Evolutionary conservation across 805 yeast genomes (phyloP).

Genomic region (Candida nonsorbophila): DNA sequence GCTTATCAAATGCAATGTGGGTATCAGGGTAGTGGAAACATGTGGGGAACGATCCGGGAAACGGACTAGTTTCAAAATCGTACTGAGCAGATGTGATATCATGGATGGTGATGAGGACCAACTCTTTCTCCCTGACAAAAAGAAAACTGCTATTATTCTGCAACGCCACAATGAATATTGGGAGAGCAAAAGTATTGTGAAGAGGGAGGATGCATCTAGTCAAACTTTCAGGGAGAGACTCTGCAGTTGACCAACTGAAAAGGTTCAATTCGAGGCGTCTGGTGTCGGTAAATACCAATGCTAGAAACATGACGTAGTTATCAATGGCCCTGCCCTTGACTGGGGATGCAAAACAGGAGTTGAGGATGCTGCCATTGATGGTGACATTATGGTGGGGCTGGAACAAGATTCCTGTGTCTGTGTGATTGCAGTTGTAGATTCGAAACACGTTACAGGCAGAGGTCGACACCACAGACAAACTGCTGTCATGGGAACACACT

Average conservation of each 20-base stretch:
- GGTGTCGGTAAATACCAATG: conserved; percentile 29
- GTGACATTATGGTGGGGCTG: conserved; percentile 33
- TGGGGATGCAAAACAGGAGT: conserved; percentile 39
- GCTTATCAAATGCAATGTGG: conserved; percentile 8
- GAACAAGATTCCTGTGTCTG: conserved; percentile 33
- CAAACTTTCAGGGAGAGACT: conserved; percentile 20
- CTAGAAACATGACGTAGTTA: conserved; percentile 28
- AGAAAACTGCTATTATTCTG: conserved; percentile 31
- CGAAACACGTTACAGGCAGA: conserved; percentile 32
- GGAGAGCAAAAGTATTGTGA: conserved; percentile 34
- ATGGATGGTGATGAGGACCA: conserved; percentile 35
- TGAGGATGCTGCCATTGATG: conserved; percentile 36
- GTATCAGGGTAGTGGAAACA: conserved; percentile 24
- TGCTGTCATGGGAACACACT: conserved; percentile 31
- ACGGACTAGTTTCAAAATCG: conserved; percentile 18
- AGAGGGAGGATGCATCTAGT: conserved; percentile 35
- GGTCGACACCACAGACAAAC: conserved; percentile 33
- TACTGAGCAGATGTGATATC: conserved; percentile 45
- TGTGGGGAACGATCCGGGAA: conserved; percentile 36
- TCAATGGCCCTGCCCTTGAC: conserved; percentile 14
- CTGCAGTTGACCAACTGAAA: conserved; percentile 37
- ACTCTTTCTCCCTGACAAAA: conserved; percentile 26
- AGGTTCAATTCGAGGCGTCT: conserved; percentile 32
- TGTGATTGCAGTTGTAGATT: conserved; percentile 28
- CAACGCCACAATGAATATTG: conserved; percentile 38